phyloP scores from a whole-genome alignment of 2,329 filamentous ascomycete species.

The Didymella exigua region DNA sequence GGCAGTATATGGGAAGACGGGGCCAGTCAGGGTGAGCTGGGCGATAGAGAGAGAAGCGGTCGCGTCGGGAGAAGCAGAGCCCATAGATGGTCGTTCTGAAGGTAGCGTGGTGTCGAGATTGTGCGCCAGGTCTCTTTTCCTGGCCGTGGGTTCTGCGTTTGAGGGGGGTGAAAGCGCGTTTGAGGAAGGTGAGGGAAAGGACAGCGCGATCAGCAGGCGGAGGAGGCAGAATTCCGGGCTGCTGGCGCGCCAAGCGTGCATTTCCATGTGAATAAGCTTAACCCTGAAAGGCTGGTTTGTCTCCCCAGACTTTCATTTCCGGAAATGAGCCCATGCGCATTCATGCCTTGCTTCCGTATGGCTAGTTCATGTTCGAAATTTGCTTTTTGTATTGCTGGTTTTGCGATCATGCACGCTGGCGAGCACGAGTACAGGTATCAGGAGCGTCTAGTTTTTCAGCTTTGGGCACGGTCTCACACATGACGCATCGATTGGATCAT shows the following conservation, averaged over 20 bases:
- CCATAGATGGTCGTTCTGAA: slow-evolving; percentile 50
- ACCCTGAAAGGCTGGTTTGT: slow-evolving; percentile 22
- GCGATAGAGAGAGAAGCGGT: slow-evolving; percentile 38
- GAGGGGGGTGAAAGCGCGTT: slow-evolving; percentile 26
- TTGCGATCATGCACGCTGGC: background rate
- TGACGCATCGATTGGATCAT: slow-evolving; percentile 17
- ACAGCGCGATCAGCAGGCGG: slow-evolving; percentile 23
- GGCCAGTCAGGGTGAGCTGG: slow-evolving; percentile 44
- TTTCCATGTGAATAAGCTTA: slow-evolving; percentile 35
- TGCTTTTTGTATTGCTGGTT: slow-evolving; percentile 1
- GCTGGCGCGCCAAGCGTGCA: slow-evolving; percentile 20
- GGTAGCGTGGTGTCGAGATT: slow-evolving; percentile 27
- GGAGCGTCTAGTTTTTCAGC: slow-evolving; percentile 2
- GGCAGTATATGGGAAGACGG: slow-evolving; percentile 40
- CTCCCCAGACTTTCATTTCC: slow-evolving; percentile 24
- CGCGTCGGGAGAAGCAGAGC: slow-evolving; percentile 48
- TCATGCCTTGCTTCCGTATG: slow-evolving; percentile 11
- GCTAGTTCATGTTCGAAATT: background rate
- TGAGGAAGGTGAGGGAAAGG: slow-evolving; percentile 23
- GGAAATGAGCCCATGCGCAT: slow-evolving; percentile 4
- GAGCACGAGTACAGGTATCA: background rate
- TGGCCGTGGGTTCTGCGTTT: slow-evolving; percentile 28
- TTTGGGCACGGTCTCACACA: slow-evolving; percentile 17
- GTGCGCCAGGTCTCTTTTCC: slow-evolving; percentile 40
- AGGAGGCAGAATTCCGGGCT: slow-evolving; percentile 24